Evolutionary conservation across 805 yeast species (phyloP), one percentile per base, ranked within the genome.

Genomic region (Yamadazyma insecticola): DNA sequence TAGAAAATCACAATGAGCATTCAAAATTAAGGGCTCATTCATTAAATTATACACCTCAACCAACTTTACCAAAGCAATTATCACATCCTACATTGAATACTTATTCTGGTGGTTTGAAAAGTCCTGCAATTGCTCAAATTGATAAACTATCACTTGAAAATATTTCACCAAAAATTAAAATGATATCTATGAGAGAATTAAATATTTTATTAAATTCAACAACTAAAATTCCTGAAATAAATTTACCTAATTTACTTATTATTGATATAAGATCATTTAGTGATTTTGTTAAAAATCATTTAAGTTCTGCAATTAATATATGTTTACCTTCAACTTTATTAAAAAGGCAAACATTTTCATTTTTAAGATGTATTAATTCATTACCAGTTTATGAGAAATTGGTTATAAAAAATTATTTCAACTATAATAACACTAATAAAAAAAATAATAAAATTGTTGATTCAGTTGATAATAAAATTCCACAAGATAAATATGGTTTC

Each of bases 321-420:
- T 85, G 95, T 53, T 59, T 89, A 10, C 97, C 97, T 2, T 81
- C 95, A n/a, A 89, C 97, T 0, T 63, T 89, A 24, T 60, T 89
- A 40, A 83, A 79, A 51, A 71, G 97, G 41, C 63, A 77, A 19
- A 81, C 79, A 32, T 89, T 84, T 47, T 76, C 78, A 3, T 61
- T 89, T 34, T 61, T 60, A 28, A 69, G 77, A 47, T 77, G 86
- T 43, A 57, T 82, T 15, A 74, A 72, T 30, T 78, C 84, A 18
- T 55, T 82, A 29, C 75, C 85, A 0, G 44, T 56, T 4, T 59
- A 60, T 33, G 88, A 80, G 35, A 71, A 67, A 39, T 31, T 43
- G 2, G 45, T 68, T 9, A 58, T 78, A 30, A 60, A 36, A 22
- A 33, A 33, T 12, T 38, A 43, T 19, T 33, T 38, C 18, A 38